Evolutionary conservation across 1,284 basidiomycete genomes (phyloP), one percentile per base, ranked within the genome.

Genomic region (Moniliophthora roreri): DNA sequence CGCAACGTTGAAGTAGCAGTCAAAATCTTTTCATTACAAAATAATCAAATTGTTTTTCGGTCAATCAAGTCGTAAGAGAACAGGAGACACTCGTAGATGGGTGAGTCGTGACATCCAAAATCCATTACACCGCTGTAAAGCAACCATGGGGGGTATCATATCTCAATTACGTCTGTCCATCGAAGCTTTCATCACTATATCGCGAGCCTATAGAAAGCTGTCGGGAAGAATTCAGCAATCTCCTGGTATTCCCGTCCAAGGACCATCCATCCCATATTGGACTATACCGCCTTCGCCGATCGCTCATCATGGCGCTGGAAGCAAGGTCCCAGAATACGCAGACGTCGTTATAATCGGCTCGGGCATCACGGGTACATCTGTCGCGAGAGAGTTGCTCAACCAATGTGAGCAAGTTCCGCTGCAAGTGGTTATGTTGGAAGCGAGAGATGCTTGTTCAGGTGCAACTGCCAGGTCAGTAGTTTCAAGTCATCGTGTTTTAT

Each of bases 271-370:
- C 16, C 72, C 86, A 0, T 85, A 83, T 64, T 89, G 86, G 87
- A 77, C 76, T 24, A 66, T 73, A 9, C 84, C 84, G 1, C 69
- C 72, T 0, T 75, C 84, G 2, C 66, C 74, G 4, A 76, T 87
- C 36, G 72, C 82, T 2, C 62, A 65, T 1, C 68, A 78, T 49
- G 67, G 70, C 13, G 66, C 72, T 6, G 65, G 69, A 2, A 53
- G 50, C 9, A 21, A 35, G 9, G 54, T 84, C 4, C 82, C 84
- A 1, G 60, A 64, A 0, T 67, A 79, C 57, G 86, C 76, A 2
- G 86, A 89, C 60, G 64, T 87, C 10, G 80, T 89, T 8, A 71
- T 89, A 54, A 77, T 89, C 57, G 87, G 87, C 3, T 87, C 84
- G 16, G 87, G 87, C 0, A 85, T 89, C 51, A 86, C 87, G 2